Conservation (phyloP, 2,329 filamentous ascomycete genomes). For the Coniella vitis region DNA sequence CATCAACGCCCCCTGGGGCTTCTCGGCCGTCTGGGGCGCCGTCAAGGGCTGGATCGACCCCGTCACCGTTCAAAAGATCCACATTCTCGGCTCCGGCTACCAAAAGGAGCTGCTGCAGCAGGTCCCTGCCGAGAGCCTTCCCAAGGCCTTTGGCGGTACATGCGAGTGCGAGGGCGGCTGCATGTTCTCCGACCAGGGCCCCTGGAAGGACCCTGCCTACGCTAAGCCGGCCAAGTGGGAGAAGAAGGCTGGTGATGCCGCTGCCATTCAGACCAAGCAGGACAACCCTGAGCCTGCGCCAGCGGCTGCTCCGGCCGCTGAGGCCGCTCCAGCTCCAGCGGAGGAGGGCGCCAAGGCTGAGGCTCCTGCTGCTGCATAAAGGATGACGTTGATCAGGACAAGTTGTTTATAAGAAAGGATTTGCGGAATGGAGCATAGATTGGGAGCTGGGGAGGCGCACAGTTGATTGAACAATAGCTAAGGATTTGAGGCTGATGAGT, state of each 20-base stretch:
- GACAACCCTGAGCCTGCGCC: constrained; percentile 26
- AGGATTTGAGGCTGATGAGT: too few species aligned
- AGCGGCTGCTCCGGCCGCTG: constrained; percentile 17
- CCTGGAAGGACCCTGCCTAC: constrained; percentile 73
- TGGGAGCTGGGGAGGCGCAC: too few species aligned
- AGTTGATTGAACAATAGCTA: too few species aligned
- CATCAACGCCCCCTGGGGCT: constrained; percentile 97
- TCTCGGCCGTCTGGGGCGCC: constrained; percentile 75
- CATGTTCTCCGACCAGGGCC: constrained; percentile 78
- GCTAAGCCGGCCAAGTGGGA: constrained; percentile 59
- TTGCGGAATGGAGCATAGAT: not conserved
- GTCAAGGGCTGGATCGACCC: constrained; percentile 95
- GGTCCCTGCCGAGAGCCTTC: constrained; percentile 84
- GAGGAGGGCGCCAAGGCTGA: constrained; percentile 30
- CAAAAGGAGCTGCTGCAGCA: constrained; percentile 78
- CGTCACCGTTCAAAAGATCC: constrained; percentile 93
- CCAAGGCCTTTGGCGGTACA: constrained; percentile 73
- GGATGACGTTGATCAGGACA: constrained; percentile 16
- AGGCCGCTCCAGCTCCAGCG: constrained; percentile 20
- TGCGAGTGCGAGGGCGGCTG: constrained; percentile 83
- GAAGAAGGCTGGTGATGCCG: constrained; percentile 34
- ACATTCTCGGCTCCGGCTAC: constrained; percentile 77
- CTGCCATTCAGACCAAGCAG: constrained; percentile 24
- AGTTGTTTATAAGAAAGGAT: not conserved
- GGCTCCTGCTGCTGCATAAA: constrained; percentile 28